These are phyloP conservation scores for Penicillium sp. DNA, from an alignment of 2,329 filamentous ascomycete species.

Conservation along the genomic window DNA sequence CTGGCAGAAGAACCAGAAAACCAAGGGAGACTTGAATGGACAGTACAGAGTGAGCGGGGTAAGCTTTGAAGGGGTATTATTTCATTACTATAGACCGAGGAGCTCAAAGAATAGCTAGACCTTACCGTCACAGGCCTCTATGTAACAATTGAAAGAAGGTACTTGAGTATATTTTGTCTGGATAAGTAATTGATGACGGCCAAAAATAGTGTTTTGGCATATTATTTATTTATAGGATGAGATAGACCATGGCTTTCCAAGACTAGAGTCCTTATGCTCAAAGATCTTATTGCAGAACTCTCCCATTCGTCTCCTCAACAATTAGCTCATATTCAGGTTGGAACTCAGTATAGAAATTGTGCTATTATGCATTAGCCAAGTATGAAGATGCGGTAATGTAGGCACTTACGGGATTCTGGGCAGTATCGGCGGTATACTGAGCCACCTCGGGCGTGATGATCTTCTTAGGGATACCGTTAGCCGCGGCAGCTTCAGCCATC, in stretches of 20 bases:
- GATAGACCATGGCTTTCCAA: too few species aligned
- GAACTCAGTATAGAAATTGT: slow-evolving; percentile 42
- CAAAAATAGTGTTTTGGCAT: not conserved
- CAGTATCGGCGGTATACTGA: slow-evolving; percentile 35
- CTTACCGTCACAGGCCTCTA: too few species aligned
- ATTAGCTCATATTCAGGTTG: slow-evolving; percentile 41
- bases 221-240: not conserved
- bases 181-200: not conserved
- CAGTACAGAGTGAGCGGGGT: not conserved
- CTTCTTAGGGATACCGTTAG: slow-evolving; percentile 38
- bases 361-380: slow-evolving; percentile 21
- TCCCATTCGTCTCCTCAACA: slow-evolving; percentile 39
- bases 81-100: too few species aligned
- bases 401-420: slow-evolving; percentile 36
- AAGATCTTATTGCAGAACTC: slow-evolving; percentile 25
- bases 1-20: not conserved
- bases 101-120: not conserved
- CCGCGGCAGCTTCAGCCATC: slow-evolving; percentile 42
- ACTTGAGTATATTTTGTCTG: not conserved
- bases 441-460: slow-evolving; percentile 36
- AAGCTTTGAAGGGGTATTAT: not conserved
- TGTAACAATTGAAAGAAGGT: too few species aligned
- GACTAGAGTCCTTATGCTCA: too few species aligned
- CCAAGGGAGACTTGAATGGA: not conserved
- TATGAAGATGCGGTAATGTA: not conserved